phyloP scores from a whole-genome alignment of 2,329 filamentous ascomycete species.

The Malbranchea cinnamomea region DNA sequence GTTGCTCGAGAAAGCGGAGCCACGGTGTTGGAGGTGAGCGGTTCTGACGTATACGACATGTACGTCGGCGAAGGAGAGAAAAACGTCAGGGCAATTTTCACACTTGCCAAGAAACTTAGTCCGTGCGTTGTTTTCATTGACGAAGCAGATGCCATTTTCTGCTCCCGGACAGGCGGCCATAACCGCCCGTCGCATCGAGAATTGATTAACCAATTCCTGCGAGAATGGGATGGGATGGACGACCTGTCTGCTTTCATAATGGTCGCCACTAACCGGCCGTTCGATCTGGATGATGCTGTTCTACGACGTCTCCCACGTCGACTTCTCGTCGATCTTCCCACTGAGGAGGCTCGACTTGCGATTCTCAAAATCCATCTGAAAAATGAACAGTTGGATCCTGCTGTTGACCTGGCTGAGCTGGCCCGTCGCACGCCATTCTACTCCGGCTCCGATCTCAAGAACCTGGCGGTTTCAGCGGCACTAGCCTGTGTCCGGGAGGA shows the following conservation, averaged over 20 bases:
- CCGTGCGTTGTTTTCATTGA: slow-evolving; percentile 95
- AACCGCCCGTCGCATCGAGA: slow-evolving; percentile 64
- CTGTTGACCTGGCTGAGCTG: slow-evolving; percentile 28
- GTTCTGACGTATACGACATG: slow-evolving; percentile 87
- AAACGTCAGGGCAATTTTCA: slow-evolving; percentile 85
- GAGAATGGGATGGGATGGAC: slow-evolving; percentile 92
- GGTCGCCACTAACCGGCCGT: slow-evolving; percentile 91
- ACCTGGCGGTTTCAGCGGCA: slow-evolving; percentile 35
- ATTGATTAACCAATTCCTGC: slow-evolving; percentile 89
- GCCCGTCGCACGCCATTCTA: slow-evolving; percentile 33
- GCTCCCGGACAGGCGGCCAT: slow-evolving; percentile 49
- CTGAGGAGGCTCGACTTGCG: slow-evolving; percentile 27
- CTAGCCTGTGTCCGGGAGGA: slow-evolving; percentile 34
- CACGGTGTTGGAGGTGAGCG: slow-evolving; percentile 67
- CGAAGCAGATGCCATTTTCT: slow-evolving; percentile 86
- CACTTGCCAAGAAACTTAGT: slow-evolving; percentile 74
- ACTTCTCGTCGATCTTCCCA: slow-evolving; percentile 35
- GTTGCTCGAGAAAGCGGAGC: slow-evolving; percentile 52
- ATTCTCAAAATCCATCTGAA: slow-evolving; percentile 38
- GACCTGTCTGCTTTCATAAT: slow-evolving; percentile 82
- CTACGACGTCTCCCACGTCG: slow-evolving; percentile 36
- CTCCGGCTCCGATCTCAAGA: slow-evolving; percentile 39
- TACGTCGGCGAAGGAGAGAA: slow-evolving; percentile 95
- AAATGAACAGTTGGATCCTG: slow-evolving; percentile 28
- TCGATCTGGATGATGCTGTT: slow-evolving; percentile 62